phyloP scores from a whole-genome alignment of 2,329 filamentous ascomycete species.

The Verruconis gallopava region DNA sequence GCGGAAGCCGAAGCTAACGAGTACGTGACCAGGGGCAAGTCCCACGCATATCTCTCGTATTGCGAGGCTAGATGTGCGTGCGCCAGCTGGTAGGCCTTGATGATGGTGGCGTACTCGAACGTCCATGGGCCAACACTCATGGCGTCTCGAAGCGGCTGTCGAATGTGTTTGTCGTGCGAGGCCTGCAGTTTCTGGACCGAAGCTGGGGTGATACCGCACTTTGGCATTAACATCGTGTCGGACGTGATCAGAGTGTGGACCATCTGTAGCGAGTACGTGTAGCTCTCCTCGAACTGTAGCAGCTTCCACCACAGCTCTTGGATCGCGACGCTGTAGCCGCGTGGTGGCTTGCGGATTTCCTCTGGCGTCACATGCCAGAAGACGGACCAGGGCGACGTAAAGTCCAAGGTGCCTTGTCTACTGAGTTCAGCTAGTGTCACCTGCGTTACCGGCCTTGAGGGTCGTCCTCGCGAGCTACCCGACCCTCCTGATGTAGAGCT shows the following conservation, averaged over 20 bases:
- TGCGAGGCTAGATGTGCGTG: slow-evolving; percentile 2
- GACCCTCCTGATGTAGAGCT: neutral
- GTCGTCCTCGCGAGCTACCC: neutral
- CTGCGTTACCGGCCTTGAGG: too few relatives aligned
- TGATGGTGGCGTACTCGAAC: slow-evolving; percentile 4
- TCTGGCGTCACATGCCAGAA: neutral
- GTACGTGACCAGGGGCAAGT: slow-evolving; percentile 5
- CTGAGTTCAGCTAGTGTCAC: too few relatives aligned
- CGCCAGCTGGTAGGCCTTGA: slow-evolving; percentile 2
- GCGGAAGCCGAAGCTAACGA: slow-evolving; percentile 3
- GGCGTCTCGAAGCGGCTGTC: neutral
- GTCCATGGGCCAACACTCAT: slow-evolving; percentile 2
- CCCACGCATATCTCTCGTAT: slow-evolving; percentile 3
- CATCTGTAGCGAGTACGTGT: neutral
- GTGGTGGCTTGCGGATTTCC: neutral
- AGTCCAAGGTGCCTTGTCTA: slow-evolving; percentile 2
- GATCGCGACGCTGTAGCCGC: neutral
- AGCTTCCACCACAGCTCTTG: slow-evolving; percentile 6
- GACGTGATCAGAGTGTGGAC: neutral
- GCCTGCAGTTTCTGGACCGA: slow-evolving; percentile 1
- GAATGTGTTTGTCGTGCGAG: slow-evolving; percentile 3
- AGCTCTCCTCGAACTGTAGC: slow-evolving; percentile 3
- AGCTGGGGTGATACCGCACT: slow-evolving; percentile 1
- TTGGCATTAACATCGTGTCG: neutral
- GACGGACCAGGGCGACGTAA: neutral